A percentile compares a stretch with the other conserved stretches of the same genome.
phyloP scores from a whole-genome alignment of 1,284 basidiomycete genomes.

The Cutaneotrichosporon dermatis region DNA sequence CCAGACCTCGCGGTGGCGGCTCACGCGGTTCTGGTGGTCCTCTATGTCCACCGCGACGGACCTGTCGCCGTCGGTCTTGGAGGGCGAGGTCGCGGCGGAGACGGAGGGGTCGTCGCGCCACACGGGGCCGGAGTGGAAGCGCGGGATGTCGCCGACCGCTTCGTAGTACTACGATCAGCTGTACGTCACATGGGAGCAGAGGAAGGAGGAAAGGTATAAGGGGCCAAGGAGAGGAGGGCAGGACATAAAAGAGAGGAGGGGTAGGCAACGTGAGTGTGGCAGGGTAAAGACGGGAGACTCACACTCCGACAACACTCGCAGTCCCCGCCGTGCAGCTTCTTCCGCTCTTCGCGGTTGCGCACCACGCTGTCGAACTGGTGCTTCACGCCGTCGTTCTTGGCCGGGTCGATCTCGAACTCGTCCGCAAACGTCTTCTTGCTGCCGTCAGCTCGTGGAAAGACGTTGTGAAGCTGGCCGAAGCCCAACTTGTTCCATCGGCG shows the following conservation, averaged over 20 bases:
- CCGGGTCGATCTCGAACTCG: constrained; percentile 63
- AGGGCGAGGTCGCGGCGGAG: no score
- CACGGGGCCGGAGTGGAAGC: constrained; percentile 59
- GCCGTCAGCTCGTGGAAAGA: background rate
- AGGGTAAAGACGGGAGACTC: constrained; percentile 26
- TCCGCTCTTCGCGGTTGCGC: constrained; percentile 61
- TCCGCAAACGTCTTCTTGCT: constrained; percentile 57
- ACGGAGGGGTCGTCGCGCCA: constrained; percentile 54
- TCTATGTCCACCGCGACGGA: constrained; percentile 40
- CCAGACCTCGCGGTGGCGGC: constrained; percentile 68
- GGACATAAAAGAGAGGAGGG: no score
- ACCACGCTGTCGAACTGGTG: constrained; percentile 74
- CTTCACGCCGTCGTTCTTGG: constrained; percentile 60
- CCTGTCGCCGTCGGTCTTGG: no score
- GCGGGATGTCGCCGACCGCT: constrained; percentile 65
- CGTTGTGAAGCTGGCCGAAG: no score
- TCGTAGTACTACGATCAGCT: constrained; percentile 64
- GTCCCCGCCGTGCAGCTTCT: constrained; percentile 66
- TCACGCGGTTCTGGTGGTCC: constrained; percentile 67
- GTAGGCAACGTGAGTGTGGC: no score
- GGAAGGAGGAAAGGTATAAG: no score
- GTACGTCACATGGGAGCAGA: no score
- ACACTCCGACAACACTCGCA: constrained; percentile 82
- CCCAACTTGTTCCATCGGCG: no score
- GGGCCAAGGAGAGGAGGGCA: no score